These are phyloP conservation scores for Tetrahymena thermophila DNA, from an alignment of 73 alveolate genomes.

Conservation along the genomic window DNA sequence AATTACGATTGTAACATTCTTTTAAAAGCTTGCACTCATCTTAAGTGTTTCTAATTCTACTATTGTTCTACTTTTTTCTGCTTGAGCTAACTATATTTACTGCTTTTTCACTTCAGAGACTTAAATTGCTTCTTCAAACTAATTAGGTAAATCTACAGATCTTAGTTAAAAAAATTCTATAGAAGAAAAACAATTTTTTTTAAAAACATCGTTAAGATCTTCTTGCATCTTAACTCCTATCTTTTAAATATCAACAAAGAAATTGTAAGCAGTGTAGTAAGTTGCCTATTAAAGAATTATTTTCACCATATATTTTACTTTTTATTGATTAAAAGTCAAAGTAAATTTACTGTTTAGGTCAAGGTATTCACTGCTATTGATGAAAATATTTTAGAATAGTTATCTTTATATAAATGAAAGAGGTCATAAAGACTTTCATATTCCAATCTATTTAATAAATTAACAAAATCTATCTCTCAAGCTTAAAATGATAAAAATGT, in stretches of 20 bases:
- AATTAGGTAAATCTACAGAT: conserved; percentile 87
- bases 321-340: background rate
- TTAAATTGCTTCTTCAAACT: conserved; percentile 86
- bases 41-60: conserved; percentile 72
- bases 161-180: conserved; percentile 83
- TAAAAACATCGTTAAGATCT: conserved; percentile 57
- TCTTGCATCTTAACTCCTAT: conserved; percentile 76
- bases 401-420: conserved; percentile 77
- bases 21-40: conserved; percentile 57
- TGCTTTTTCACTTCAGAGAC: conserved; percentile 89
- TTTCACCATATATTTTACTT: background rate
- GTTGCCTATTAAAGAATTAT: conserved; percentile 48
- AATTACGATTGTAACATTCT: conserved; percentile 29
- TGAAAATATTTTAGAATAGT: conserved; percentile 65
- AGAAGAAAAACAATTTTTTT: conserved; percentile 55
- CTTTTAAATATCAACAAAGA: conserved; percentile 75
- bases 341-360: conserved; percentile 57
- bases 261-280: conserved; percentile 84
- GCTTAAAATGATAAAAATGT: background rate
- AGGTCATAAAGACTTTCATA: conserved; percentile 62
- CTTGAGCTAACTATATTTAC: conserved; percentile 86
- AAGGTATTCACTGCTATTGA: conserved; percentile 80
- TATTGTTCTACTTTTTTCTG: conserved; percentile 73
- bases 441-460: conserved; percentile 38
- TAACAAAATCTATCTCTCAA: background rate